Percentiles rank a stretch among this genome's conserved stretches.
Conservation (phyloP, 2,329 filamentous ascomycete species). For the Fusarium brachygibbosum region DNA sequence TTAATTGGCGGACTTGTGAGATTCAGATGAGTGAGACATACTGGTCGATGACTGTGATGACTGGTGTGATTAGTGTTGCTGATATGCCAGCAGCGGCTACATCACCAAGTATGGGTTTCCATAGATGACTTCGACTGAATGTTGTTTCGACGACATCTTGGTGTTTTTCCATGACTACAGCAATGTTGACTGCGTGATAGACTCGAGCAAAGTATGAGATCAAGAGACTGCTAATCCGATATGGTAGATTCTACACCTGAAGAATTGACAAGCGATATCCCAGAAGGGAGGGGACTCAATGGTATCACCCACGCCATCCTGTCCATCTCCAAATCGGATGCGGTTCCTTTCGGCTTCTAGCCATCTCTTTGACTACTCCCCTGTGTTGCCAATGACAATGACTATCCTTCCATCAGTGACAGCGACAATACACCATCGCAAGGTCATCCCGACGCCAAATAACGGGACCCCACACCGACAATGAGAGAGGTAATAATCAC, state of each 20-base stretch:
- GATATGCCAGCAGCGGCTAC: conserved; percentile 47
- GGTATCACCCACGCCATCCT: not conserved
- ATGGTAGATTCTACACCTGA: not conserved
- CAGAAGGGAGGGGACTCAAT: not conserved
- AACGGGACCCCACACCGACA: conserved; percentile 22
- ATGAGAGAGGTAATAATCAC: not conserved
- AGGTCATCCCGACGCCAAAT: conserved; percentile 6
- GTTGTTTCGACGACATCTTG: conserved; percentile 18
- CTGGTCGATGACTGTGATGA: conserved; percentile 50
- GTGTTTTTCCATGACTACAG: conserved; percentile 28
- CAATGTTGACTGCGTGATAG: fast-evolving
- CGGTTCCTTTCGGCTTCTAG: conserved; percentile 2
- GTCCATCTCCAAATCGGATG: not conserved
- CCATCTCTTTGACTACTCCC: not conserved
- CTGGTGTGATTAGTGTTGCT: conserved; percentile 48
- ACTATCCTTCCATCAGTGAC: not conserved
- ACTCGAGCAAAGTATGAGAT: not conserved
- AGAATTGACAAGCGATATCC: not conserved
- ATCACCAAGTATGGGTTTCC: conserved; percentile 44
- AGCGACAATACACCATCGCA: conserved; percentile 6
- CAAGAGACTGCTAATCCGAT: not conserved
- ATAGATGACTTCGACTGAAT: conserved; percentile 20
- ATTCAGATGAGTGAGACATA: not conserved
- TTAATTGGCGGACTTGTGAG: not conserved
- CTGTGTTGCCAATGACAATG: not conserved